Base-by-base conservation (phyloP, 495 filamentous ascomycete species). In the Hyaloscypha variabilis region DNA sequence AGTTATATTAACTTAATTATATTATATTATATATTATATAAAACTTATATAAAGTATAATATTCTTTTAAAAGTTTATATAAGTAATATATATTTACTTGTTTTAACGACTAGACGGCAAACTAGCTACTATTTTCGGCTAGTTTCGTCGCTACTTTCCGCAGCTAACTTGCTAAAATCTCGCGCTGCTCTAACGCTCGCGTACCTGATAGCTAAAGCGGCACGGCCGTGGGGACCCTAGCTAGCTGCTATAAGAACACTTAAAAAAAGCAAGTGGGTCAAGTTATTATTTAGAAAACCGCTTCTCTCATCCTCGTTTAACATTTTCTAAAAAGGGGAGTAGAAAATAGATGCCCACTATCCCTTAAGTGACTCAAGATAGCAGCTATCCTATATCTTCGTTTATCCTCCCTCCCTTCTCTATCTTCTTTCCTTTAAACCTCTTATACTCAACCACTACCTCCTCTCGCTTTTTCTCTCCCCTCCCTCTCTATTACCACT, bases 251-350 rank as follows among this genome's bases (percentile, higher is more conserved):
- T 14, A 46, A 17, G 39, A 46, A 46, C 3, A 46, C 17, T 17
- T 17, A 46, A 17, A 46, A 46, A 6, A 36, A 36, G 31, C 31
- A 13, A 36, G 31, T 36, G 13, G 13, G 13, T 36, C 13, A 36
- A 36, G 13, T 36, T 36, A 36, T 6, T 36, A 36, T 36, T 36
- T 46, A 46, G 19, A 46, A 3, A 11, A 46, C 17, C 17, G 39
- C 39, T 46, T 46, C 39, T 46, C 39, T 46, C 13, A 14, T 46
- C 19, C 39, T 46, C 39, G 39, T 46, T 46, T 14, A 36, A 46
- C 3, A 17, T 17, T 75, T 66, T 39, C 72, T 56, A n/a, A 56
- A 29, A 46, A 56, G 51, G 29, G 61, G 61, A 64, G 51, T 30
- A 64, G 29, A 64, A 64, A 64, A 64, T 42, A 51, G 51, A 6